phyloP scores from a whole-genome alignment of 192 early-diverging fungal genomes.

The Coemansia sp. region DNA sequence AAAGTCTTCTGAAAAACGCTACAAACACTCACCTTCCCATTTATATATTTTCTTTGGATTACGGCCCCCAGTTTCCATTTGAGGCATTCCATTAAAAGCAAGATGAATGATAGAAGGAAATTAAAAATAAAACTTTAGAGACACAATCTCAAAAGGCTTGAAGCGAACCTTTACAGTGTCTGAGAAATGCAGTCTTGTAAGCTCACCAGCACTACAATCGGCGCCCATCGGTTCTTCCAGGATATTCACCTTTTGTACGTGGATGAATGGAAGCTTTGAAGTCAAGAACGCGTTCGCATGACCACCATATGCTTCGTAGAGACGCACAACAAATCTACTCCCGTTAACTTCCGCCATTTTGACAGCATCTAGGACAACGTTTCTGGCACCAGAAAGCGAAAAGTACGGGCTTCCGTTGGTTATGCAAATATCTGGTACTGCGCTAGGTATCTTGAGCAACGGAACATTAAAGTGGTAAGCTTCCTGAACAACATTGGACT shows the following conservation, averaged over 20 bases:
- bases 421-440: neutral
- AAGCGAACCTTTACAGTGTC: slow-evolving; percentile 46
- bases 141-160: slow-evolving; percentile 68
- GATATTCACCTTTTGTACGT: slow-evolving; percentile 66
- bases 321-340: slow-evolving; percentile 67
- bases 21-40: too few relatives aligned
- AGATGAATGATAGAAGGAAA: too few relatives aligned
- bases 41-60: too few relatives aligned
- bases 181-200: slow-evolving; percentile 27
- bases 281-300: slow-evolving; percentile 35
- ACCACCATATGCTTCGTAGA: slow-evolving; percentile 93
- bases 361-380: slow-evolving; percentile 86
- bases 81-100: too few relatives aligned
- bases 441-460: slow-evolving; percentile 46
- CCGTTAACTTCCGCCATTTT: slow-evolving; percentile 82
- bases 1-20: too few relatives aligned
- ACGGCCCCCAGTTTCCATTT: too few relatives aligned
- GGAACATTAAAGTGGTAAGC: slow-evolving; percentile 90
- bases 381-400: slow-evolving; percentile 49
- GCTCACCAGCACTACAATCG: neutral
- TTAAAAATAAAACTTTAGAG: slow-evolving; percentile 52
- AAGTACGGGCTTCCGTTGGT: slow-evolving; percentile 21
- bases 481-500: slow-evolving; percentile 82
- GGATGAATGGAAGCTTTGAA: slow-evolving; percentile 21
- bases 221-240: slow-evolving; percentile 67